Base-by-base conservation (phyloP, 306 rosid genomes). In the Ceratonia siliqua region DNA sequence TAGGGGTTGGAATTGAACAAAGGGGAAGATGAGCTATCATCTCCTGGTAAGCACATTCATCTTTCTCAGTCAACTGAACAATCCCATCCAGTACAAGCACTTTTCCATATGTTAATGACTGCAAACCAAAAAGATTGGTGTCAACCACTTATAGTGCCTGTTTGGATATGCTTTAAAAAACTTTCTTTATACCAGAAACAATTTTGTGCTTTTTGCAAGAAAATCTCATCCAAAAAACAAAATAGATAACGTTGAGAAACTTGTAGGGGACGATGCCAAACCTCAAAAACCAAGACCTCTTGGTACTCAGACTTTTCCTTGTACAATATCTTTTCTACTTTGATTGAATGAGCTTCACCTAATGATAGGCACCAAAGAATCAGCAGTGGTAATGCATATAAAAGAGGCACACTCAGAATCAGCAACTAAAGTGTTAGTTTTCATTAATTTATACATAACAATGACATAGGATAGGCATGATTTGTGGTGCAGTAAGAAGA, bases 21-120 rank as follows among this genome's bases (percentile, higher is more conserved):
- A 93, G 98, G 49, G 98, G 98, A 53, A 93, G 96, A 84, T 89
- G 98, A 38, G 91, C 79, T 53, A 93, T 93, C 98, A 93, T 93
- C 84, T 93, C 98, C 90, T 93, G 98, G 87, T 93, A 93, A 62
- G 97, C 97, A 57, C 97, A 93, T 89, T 93, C 98, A 78, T 93
- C 98, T 78, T 88, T 91, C 86, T 93, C 97, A 28, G 91, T 93
- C 80, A 93, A 85, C 81, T 93, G 98, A 78, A 93, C 86, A 76
- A 93, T 91, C 70, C 98, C 98, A 82, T 93, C 98, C 71, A 93
- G 98, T 52, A 89, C 98, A 55, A 93, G 98, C 57, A 91, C 96
- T 78, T 91, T 93, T 67, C 98, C 98, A 74, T 89, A 93, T 0
- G 81, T 30, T 20, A 78, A 73, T 55, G 98, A 91, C 98, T 93